These are phyloP conservation scores for Silene uniflora DNA, from an alignment of 148 eudicot species.

Conservation along the genomic window DNA sequence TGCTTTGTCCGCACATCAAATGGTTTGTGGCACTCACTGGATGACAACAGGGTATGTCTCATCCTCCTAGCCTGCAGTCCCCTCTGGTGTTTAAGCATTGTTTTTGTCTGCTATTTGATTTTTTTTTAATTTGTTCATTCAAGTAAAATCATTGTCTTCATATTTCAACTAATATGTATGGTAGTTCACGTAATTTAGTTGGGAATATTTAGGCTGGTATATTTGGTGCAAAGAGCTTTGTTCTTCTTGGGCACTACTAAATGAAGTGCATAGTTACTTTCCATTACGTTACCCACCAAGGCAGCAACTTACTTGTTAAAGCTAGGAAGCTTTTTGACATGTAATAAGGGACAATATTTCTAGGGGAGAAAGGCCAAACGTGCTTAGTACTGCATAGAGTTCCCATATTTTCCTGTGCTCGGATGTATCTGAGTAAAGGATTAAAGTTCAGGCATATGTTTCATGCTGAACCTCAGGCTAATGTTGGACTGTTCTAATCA, in stretches of 20 bases:
- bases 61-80: neutral
- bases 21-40: conserved; percentile 90
- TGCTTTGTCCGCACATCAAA: conserved; percentile 87
- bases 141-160: neutral
- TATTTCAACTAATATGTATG: neutral
- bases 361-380: neutral
- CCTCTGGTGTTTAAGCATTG: neutral
- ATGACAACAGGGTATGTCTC: conserved; percentile 72
- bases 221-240: neutral
- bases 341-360: neutral
- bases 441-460: too few species aligned
- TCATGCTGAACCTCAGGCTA: too few species aligned
- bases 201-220: neutral
- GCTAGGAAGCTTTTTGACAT: neutral
- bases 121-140: neutral
- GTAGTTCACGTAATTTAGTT: neutral
- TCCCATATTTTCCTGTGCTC: neutral
- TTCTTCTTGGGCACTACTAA: neutral
- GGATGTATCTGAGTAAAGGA: neutral
- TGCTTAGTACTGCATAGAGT: neutral
- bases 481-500: neutral
- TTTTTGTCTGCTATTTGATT: neutral
- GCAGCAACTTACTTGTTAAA: too few species aligned
- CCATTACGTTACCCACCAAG: too few species aligned
- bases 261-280: neutral